Conservation (phyloP, 2,329 filamentous ascomycete species). For the Aspergillus felis region DNA sequence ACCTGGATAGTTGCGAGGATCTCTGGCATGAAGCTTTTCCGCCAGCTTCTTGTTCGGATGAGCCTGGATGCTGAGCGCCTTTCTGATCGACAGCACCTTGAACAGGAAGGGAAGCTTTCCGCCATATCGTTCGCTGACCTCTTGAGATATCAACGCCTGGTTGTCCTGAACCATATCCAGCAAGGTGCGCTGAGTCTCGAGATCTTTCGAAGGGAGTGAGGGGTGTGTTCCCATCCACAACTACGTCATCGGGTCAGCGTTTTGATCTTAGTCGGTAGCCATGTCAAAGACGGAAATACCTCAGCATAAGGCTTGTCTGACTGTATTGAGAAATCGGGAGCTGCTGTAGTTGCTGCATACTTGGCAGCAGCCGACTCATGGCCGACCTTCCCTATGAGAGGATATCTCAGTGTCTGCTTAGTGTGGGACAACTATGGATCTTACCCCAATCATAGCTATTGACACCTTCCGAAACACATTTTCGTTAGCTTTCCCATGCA, state of each 20-base stretch:
- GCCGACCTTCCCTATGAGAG: slow-evolving; percentile 70
- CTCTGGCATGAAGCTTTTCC: slow-evolving; percentile 77
- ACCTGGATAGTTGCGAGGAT: slow-evolving; percentile 88
- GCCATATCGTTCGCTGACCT: slow-evolving; percentile 71
- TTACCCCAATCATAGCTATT: slow-evolving; percentile 97
- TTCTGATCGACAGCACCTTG: slow-evolving; percentile 94
- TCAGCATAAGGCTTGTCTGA: slow-evolving; percentile 91
- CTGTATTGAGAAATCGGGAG: slow-evolving; percentile 70
- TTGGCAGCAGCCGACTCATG: slow-evolving; percentile 81
- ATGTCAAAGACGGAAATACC: slow-evolving; percentile 44
- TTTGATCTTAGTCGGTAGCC: not conserved
- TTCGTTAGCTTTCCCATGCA: not conserved
- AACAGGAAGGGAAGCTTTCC: slow-evolving; percentile 90
- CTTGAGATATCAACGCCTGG: slow-evolving; percentile 70
- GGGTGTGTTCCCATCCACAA: slow-evolving; percentile 99
- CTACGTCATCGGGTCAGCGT: slow-evolving; percentile 45
- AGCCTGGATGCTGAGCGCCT: slow-evolving; percentile 94
- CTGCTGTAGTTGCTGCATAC: slow-evolving; percentile 80
- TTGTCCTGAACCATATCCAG: slow-evolving; percentile 87
- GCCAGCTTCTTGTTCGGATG: slow-evolving; percentile 95
- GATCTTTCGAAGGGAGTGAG: slow-evolving; percentile 87
- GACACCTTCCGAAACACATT: slow-evolving; percentile 58
- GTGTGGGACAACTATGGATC: slow-evolving; percentile 13
- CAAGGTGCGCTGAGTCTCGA: slow-evolving; percentile 76
- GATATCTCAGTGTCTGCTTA: slow-evolving; percentile 23